Conservation (phyloP, 164 flowering plant species). For the Berberis vulgaris region DNA sequence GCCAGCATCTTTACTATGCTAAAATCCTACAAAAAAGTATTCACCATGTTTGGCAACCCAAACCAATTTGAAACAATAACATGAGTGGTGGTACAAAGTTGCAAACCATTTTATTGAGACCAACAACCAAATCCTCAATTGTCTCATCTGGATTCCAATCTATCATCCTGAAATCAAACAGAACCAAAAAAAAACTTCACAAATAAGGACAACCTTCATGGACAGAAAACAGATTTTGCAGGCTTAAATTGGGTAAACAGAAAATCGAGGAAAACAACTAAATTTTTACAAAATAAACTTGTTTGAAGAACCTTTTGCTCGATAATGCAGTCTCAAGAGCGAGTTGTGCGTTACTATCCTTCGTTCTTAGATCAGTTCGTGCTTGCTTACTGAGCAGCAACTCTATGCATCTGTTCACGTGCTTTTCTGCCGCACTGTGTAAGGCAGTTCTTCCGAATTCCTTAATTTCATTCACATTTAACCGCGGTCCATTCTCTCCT, state of each 20-base stretch:
- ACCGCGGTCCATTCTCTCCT: constrained; percentile 31
- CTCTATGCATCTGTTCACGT: constrained; percentile 34
- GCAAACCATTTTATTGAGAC: constrained; percentile 31
- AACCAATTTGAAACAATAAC: not conserved
- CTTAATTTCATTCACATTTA: constrained; percentile 28
- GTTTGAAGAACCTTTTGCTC: constrained; percentile 20
- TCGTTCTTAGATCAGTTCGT: constrained; percentile 38
- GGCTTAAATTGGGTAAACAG: too few species aligned
- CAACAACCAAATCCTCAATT: constrained; percentile 30
- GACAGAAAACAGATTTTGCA: not conserved
- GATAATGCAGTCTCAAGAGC: constrained; percentile 34
- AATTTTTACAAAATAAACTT: not conserved
- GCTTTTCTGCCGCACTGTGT: constrained; percentile 42
- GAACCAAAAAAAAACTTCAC: not conserved
- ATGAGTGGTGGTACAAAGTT: not conserved
- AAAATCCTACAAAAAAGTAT: constrained; percentile 29
- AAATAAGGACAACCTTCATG: not conserved
- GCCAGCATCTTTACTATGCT: constrained; percentile 26
- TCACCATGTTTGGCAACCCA: not conserved
- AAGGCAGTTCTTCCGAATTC: constrained; percentile 25
- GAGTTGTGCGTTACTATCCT: constrained; percentile 24
- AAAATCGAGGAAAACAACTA: too few species aligned
- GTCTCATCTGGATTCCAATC: constrained; percentile 32
- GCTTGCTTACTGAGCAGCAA: constrained; percentile 32
- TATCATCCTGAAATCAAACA: constrained; percentile 26